Conservation (phyloP, 2,329 filamentous ascomycete genomes). For the Exophiala xenobiotica region DNA sequence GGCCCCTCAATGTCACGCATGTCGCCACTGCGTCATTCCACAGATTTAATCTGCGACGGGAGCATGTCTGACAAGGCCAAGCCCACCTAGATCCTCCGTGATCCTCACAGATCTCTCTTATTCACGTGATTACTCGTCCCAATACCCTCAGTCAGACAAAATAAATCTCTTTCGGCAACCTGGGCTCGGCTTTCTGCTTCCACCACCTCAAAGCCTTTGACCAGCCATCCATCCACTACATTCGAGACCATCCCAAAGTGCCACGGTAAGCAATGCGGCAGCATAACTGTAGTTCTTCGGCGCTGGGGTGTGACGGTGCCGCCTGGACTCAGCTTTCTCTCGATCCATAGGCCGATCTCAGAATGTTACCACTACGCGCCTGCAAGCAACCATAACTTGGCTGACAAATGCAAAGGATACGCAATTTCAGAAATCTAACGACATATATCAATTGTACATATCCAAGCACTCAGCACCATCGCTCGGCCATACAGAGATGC, state of each 20-base stretch:
- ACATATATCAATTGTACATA: conserved; percentile 2
- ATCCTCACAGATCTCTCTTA: not conserved
- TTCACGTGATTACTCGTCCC: too few species aligned
- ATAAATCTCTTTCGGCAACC: not conserved
- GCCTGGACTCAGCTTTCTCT: too few species aligned
- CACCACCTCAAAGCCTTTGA: not conserved
- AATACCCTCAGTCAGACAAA: not conserved
- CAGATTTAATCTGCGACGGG: not conserved
- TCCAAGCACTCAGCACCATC: not conserved
- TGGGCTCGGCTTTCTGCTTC: not conserved
- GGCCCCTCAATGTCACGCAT: not conserved
- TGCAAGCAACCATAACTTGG: conserved; percentile 2
- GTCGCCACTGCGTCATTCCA: not conserved
- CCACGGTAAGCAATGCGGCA: not conserved
- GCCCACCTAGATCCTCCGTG: not conserved
- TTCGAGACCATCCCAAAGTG: not conserved
- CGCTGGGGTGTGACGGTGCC: too few species aligned
- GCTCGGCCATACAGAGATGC: not conserved
- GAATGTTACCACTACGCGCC: not conserved
- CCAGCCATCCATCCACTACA: not conserved
- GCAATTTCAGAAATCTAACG: not conserved
- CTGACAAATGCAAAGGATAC: conserved; percentile 18
- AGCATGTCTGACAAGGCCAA: not conserved
- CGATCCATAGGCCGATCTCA: too few species aligned
- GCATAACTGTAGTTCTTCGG: too few species aligned